Conservation (phyloP, 2,329 filamentous ascomycete species). For the Colletotrichum musae region DNA sequence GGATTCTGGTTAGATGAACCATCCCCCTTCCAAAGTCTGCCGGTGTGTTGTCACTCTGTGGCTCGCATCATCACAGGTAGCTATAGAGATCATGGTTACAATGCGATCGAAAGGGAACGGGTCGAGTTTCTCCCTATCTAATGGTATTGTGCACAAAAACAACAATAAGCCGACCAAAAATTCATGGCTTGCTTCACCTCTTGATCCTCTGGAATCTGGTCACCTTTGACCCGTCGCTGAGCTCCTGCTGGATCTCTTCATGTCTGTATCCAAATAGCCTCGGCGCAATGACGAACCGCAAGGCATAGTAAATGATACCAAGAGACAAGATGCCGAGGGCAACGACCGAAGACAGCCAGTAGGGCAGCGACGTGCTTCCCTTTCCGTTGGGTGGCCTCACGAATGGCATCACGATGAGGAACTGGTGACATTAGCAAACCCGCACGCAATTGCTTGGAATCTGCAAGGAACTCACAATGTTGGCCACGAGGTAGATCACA, state of each 20-base stretch:
- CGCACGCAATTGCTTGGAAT: not conserved
- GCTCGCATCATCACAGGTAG: too few species aligned
- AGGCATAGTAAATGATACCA: slow-evolving; percentile 26
- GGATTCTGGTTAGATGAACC: too few species aligned
- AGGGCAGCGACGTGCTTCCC: slow-evolving; percentile 32
- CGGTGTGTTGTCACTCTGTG: too few species aligned
- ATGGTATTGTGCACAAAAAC: not conserved
- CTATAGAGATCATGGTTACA: too few species aligned
- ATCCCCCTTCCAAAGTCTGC: too few species aligned
- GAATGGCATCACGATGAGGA: slow-evolving; percentile 37
- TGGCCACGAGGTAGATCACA: slow-evolving; percentile 28
- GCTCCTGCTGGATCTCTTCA: slow-evolving; percentile 22
- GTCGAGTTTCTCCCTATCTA: too few species aligned
- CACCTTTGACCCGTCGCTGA: slow-evolving; percentile 34
- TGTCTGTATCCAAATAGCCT: slow-evolving; percentile 26
- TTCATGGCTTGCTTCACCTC: not conserved
- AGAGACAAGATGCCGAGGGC: slow-evolving; percentile 26
- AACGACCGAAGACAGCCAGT: slow-evolving; percentile 38
- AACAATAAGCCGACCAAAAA: not conserved
- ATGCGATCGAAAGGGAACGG: too few species aligned
- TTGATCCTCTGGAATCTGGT: slow-evolving; percentile 32
- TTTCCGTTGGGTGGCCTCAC: slow-evolving; percentile 32
- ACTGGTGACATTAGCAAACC: not conserved
- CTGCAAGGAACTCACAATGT: slow-evolving; percentile 10
- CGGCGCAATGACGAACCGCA: slow-evolving; percentile 22